Conservation (phyloP, 371 early-diverging fungal species). For the Haplosporangium sp. region DNA sequence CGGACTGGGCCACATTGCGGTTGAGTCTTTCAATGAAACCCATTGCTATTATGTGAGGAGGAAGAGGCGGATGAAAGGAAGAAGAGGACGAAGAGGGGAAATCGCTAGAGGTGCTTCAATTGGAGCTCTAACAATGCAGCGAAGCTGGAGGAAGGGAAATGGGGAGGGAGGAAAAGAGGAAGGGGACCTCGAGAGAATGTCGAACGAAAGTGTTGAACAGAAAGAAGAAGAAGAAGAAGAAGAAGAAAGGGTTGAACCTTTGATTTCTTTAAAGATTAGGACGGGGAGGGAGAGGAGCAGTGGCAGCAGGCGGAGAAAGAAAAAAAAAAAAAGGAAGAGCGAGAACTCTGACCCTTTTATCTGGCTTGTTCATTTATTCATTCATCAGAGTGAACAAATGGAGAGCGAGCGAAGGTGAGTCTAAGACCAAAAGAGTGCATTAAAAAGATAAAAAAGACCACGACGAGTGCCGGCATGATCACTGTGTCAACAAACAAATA, state of each 20-base stretch:
- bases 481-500: neutral
- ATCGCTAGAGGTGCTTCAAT: slow-evolving; percentile 42
- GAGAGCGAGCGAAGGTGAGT: neutral
- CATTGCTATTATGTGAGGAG: slow-evolving; percentile 11
- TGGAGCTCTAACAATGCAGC: slow-evolving; percentile 38
- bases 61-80: neutral
- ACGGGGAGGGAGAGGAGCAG: neutral
- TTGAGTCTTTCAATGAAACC: slow-evolving; percentile 56
- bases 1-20: slow-evolving; percentile 61
- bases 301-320: slow-evolving; percentile 15
- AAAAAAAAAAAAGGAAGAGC: slow-evolving; percentile 5
- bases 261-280: neutral
- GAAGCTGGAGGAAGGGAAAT: slow-evolving; percentile 3
- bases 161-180: slow-evolving; percentile 13
- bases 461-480: neutral
- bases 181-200: slow-evolving; percentile 19
- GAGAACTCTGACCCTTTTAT: slow-evolving; percentile 5
- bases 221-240: slow-evolving; percentile 6
- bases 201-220: neutral
- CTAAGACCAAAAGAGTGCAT: neutral
- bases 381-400: neutral
- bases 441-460: neutral
- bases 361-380: neutral
- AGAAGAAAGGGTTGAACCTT: neutral
- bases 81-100: neutral